Evolutionary conservation across 2,329 filamentous ascomycete species (phyloP).

Genomic region (Hypomyces rosellus): DNA sequence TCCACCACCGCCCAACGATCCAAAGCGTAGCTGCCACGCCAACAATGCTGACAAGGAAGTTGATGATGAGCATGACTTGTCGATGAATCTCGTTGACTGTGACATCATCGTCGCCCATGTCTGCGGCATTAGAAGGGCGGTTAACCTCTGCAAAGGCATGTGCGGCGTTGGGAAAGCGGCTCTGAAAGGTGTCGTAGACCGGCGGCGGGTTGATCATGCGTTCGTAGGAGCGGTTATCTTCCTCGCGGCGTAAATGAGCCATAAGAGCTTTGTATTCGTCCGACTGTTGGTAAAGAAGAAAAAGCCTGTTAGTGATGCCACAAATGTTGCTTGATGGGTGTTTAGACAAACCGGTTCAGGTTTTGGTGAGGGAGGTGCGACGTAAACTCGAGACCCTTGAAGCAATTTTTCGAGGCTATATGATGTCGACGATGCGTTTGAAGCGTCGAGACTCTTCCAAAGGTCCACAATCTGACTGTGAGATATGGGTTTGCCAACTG

Average conservation of each 20-base stretch:
- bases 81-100: constrained; percentile 69
- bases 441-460: constrained; percentile 44
- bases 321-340: neutral
- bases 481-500: constrained; percentile 61
- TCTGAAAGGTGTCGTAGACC: constrained; percentile 51
- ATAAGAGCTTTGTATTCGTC: constrained; percentile 83
- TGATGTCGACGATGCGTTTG: constrained; percentile 18
- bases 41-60: constrained; percentile 80
- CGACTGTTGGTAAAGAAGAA: constrained; percentile 46
- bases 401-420: constrained; percentile 64
- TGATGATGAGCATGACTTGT: constrained; percentile 80
- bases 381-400: constrained; percentile 64
- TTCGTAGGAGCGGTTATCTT: constrained; percentile 77
- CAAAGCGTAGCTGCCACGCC: constrained; percentile 72
- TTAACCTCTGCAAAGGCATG: constrained; percentile 52
- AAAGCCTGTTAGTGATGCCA: constrained; percentile 10
- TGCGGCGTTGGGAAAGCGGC: constrained; percentile 51
- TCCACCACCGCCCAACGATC: constrained; percentile 74
- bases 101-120: constrained; percentile 55
- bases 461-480: constrained; percentile 63
- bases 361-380: constrained; percentile 74
- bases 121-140: constrained; percentile 37
- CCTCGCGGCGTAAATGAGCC: constrained; percentile 73
- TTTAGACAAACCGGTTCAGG: constrained; percentile 59
- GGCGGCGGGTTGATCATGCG: constrained; percentile 64